Evolutionary conservation across 2,329 filamentous ascomycete genomes (phyloP), one percentile per base, ranked within the genome.

Genomic region (Botrytis cinerea): DNA sequence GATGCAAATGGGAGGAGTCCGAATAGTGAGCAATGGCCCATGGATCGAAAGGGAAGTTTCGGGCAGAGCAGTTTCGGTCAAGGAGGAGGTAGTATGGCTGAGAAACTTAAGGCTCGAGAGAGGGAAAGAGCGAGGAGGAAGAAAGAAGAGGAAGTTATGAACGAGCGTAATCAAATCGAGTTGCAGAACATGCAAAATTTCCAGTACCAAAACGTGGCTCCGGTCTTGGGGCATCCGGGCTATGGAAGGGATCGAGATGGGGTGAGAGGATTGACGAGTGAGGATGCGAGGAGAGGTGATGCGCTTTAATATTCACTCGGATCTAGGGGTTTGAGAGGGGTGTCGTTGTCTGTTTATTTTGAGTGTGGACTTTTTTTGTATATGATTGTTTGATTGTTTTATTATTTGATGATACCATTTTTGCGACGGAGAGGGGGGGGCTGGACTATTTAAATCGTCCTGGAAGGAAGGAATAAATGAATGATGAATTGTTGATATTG

Each of bases 191-290:
- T 64, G 45, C 62, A 75, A 6, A 20, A 25, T 51, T 75, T 79
- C n/a, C 76, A 80, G 75, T 70, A 78, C 75, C 74, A 75, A 64
- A 77, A 77, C 57, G 75, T 78, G 4, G 69, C 79, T 20, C 79
- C 79, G 1, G 76, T 80, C 1, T 67, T 80, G 22, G 67, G 74
- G 28, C 79, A 80, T 73, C 79, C 76, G 12, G 78, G 78, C 3
- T 70, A 76, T 70, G 79, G 78, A 38, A 73, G 77, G 51, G 66
- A 14, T 10, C 35, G 59, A 38, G n/a, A 38, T 45, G 71, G 69
- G 6, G 54, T 25, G 28, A 64, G 35, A 2, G 64, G 72, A 6
- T 60, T 76, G 28, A 74, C 48, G 9, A 76, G 77, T 45, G 76
- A 79, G 38, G 78, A 79, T 73, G 72, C 71, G 35, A 78, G 57